These are phyloP conservation scores for Alternaria alternata DNA, from an alignment of 2,329 filamentous ascomycete species.

Conservation along the genomic window DNA sequence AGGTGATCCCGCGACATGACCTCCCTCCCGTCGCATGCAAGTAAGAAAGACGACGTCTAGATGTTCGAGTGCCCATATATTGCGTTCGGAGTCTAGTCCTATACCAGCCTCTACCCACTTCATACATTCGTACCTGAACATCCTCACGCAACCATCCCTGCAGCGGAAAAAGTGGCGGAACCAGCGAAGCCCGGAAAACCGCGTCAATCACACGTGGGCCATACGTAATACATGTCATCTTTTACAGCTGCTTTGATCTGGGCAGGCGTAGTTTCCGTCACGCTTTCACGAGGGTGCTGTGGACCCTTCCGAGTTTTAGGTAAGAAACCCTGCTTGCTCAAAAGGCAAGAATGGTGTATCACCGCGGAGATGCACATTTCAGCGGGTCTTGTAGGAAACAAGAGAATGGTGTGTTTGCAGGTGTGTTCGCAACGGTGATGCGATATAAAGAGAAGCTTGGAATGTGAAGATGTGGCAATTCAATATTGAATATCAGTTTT, in stretches of 20 bases:
- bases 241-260: background rate
- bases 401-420: background rate
- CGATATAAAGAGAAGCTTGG: background rate
- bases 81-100: background rate
- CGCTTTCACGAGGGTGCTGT: background rate
- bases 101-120: background rate
- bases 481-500: background rate
- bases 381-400: constrained; percentile 12
- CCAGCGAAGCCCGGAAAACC: background rate
- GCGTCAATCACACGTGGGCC: background rate
- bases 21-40: background rate
- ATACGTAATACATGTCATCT: background rate
- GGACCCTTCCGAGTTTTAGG: background rate
- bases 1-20: background rate
- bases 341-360: background rate
- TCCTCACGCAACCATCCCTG: background rate
- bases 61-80: background rate
- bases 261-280: background rate
- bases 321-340: background rate
- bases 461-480: background rate
- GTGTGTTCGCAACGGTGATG: background rate
- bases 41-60: too few species aligned
- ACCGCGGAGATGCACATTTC: constrained; percentile 16
- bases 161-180: background rate
- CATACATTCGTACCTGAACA: background rate